These are phyloP conservation scores for Tuber microsphaerosporum DNA, from an alignment of 495 filamentous ascomycete genomes.

Conservation along the genomic window DNA sequence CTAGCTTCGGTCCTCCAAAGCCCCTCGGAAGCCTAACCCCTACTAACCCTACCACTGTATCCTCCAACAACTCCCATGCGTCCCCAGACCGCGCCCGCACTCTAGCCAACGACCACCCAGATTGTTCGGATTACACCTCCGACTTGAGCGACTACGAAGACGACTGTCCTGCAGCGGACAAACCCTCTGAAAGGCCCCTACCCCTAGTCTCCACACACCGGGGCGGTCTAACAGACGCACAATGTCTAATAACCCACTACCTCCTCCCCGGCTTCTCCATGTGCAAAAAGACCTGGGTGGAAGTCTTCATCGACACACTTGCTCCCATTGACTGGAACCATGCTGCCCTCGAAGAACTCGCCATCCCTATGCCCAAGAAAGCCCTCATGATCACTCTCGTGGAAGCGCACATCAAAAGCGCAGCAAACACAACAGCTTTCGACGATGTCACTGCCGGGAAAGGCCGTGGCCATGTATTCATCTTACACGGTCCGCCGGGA, in stretches of 20 bases:
- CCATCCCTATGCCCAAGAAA: constrained; percentile 51
- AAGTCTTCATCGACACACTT: constrained; percentile 42
- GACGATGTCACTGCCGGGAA: constrained; percentile 50
- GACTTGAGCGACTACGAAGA: background rate
- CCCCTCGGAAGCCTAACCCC: background rate
- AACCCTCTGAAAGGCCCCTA: background rate
- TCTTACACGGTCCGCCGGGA: constrained; percentile 55
- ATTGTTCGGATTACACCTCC: constrained; percentile 7
- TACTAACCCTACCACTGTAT: background rate
- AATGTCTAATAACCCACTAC: constrained; percentile 39
- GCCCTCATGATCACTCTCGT: constrained; percentile 52
- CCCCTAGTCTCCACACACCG: background rate
- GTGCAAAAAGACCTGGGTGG: constrained; percentile 42
- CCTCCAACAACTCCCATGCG: background rate
- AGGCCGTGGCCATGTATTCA: constrained; percentile 55
- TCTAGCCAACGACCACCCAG: background rate
- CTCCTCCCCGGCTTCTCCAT: constrained; percentile 42
- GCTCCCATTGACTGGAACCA: constrained; percentile 50
- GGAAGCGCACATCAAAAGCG: constrained; percentile 43
- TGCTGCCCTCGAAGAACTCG: constrained; percentile 52
- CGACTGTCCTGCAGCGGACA: constrained; percentile 3
- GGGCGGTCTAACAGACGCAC: constrained; percentile 24
- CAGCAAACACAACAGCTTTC: constrained; percentile 36
- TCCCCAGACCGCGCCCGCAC: background rate
- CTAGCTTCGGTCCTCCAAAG: background rate